Percentiles rank a stretch among this genome's conserved stretches.
phyloP scores from a whole-genome alignment of 768 basidiomycete species.

The Mycena kentingensis region DNA sequence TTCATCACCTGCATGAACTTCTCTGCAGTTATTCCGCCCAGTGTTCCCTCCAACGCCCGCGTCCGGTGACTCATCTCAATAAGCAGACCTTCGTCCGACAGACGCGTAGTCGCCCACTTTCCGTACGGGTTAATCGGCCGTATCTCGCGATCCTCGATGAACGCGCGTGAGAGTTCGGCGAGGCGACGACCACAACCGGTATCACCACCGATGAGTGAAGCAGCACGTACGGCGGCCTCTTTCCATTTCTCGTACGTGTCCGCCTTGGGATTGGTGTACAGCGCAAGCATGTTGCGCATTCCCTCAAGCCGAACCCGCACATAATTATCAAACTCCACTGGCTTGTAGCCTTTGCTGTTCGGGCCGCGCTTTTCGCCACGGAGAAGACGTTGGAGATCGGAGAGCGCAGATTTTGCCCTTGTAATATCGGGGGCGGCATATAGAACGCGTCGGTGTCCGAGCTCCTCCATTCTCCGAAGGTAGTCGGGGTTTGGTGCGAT shows the following conservation, averaged over 20 bases:
- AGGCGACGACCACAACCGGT: not conserved
- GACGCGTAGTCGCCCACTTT: conserved; percentile 7
- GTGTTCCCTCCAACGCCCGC: no score
- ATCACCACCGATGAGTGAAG: not conserved
- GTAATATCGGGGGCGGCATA: conserved; percentile 12
- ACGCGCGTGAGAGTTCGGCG: not conserved
- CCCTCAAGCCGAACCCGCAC: conserved; percentile 10
- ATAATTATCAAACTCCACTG: conserved; percentile 5
- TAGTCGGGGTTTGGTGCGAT: conserved; percentile 1
- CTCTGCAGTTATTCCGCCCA: conserved; percentile 15
- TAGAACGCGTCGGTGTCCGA: conserved; percentile 5
- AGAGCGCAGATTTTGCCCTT: conserved; percentile 9
- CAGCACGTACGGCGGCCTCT: conserved; percentile 4
- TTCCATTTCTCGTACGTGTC: conserved; percentile 9
- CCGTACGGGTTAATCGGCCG: conserved; percentile 13
- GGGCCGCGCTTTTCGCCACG: conserved; percentile 9
- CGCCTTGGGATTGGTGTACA: conserved; percentile 6
- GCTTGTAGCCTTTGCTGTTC: not conserved
- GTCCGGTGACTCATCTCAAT: no score
- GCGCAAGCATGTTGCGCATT: conserved; percentile 1
- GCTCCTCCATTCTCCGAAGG: conserved; percentile 7
- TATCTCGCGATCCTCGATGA: not conserved
- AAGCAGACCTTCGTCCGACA: conserved; percentile 25
- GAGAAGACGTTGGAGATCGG: conserved; percentile 2
- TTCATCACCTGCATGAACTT: conserved; percentile 19